Percentiles rank a stretch among this genome's conserved stretches.
Conservation (phyloP, 2,329 filamentous ascomycete genomes). For the Berkeleyomyces basicola region DNA sequence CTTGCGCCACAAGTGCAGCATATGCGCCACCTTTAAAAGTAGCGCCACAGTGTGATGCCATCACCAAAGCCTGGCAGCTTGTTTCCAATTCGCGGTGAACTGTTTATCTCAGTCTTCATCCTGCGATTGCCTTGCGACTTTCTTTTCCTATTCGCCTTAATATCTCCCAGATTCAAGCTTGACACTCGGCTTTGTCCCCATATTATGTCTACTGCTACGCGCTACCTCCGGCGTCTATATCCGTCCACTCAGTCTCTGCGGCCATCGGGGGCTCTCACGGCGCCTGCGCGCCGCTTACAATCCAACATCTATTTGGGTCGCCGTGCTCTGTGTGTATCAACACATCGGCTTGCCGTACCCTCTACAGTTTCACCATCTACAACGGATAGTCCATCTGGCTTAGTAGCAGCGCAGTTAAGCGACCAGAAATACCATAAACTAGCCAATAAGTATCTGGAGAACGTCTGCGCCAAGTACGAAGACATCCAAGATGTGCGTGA, state of each 20-base stretch:
- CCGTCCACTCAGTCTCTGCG: background rate
- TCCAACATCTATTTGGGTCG: background rate
- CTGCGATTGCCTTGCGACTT: background rate
- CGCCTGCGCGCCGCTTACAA: background rate
- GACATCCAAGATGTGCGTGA: conserved; percentile 53
- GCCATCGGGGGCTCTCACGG: background rate
- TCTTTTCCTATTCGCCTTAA: background rate
- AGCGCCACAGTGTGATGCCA: background rate
- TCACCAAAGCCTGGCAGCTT: background rate
- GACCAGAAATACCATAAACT: conserved; percentile 60
- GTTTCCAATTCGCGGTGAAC: background rate
- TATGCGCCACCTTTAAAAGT: background rate
- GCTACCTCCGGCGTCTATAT: background rate
- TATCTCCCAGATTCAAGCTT: background rate
- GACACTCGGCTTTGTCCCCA: background rate
- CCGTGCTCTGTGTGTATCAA: background rate
- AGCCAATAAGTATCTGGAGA: conserved; percentile 57
- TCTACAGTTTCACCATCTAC: conserved; percentile 4
- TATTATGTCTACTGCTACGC: background rate
- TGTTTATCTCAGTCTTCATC: background rate
- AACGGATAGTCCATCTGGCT: background rate
- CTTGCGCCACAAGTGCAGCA: background rate
- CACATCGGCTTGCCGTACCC: background rate
- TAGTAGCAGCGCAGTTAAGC: background rate
- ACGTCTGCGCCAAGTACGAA: conserved; percentile 45